Percentiles rank a stretch among this genome's conserved stretches.
These are phyloP conservation scores for Cryptomeria japonica DNA, from an alignment of 75 land plant species.

Conservation along the genomic window DNA sequence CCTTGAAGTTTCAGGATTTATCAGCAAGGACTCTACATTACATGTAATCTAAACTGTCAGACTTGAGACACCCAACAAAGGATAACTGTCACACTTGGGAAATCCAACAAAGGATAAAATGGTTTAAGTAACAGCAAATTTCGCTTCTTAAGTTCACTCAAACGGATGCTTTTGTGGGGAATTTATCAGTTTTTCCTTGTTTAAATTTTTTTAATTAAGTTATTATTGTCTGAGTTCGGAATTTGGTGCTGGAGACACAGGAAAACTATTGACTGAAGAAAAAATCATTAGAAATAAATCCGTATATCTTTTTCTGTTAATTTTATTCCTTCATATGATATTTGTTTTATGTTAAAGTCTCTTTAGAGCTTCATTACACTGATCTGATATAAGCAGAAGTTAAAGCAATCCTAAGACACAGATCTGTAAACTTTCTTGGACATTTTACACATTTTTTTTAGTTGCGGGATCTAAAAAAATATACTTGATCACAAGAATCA, in stretches of 20 bases:
- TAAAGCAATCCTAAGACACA: neutral
- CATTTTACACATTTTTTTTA: neutral
- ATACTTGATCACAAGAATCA: neutral
- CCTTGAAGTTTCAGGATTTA: too few relatives aligned
- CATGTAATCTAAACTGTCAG: neutral
- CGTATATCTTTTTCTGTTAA: neutral
- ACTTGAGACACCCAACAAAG: too few relatives aligned
- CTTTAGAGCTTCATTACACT: neutral
- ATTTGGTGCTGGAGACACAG: neutral
- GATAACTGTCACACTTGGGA: too few relatives aligned
- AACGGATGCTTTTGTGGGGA: neutral
- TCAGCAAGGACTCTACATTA: neutral
- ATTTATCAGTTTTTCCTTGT: neutral
- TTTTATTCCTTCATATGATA: neutral
- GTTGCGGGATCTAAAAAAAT: neutral
- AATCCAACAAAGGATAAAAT: too few relatives aligned
- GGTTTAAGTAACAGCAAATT: neutral
- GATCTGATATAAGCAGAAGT: neutral
- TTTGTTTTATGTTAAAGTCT: neutral
- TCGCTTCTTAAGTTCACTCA: neutral
- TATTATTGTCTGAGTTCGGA: neutral
- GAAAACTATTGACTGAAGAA: neutral
- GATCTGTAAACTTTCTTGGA: neutral
- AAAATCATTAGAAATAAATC: neutral
- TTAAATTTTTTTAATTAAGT: neutral